Conservation (phyloP, 2,329 filamentous ascomycete genomes). For the Harringtonia aguacate region DNA sequence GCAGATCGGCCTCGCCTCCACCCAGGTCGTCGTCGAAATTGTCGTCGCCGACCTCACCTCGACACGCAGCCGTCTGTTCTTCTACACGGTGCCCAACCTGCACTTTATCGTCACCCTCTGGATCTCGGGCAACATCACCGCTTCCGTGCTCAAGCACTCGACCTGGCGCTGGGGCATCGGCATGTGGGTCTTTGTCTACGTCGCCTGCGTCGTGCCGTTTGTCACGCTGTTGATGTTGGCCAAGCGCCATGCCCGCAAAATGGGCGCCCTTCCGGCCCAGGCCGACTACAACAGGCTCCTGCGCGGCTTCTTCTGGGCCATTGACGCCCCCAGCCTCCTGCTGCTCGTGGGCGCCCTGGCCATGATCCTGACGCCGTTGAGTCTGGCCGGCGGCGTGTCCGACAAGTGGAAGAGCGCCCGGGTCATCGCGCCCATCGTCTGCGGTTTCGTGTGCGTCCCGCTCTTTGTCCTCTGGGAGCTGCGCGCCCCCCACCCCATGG, state of each 20-base stretch:
- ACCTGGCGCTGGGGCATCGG: conserved; percentile 52
- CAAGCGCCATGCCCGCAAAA: not conserved
- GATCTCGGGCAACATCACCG: conserved; percentile 50
- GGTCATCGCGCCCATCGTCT: conserved; percentile 22
- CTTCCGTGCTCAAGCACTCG: conserved; percentile 33
- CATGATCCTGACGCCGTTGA: conserved; percentile 28
- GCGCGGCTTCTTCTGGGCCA: not conserved
- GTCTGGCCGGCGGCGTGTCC: conserved; percentile 28
- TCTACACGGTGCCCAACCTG: conserved; percentile 37
- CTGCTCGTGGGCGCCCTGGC: not conserved
- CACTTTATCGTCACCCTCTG: conserved; percentile 52
- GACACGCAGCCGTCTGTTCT: too few relatives aligned
- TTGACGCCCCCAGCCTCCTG: not conserved
- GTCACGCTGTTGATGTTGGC: conserved; percentile 21
- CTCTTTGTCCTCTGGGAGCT: conserved; percentile 8
- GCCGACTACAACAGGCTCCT: too few relatives aligned
- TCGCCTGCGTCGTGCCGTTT: conserved; percentile 41
- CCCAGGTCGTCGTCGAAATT: too few relatives aligned
- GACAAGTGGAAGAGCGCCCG: conserved; percentile 24
- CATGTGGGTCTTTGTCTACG: conserved; percentile 52
- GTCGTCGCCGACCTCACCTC: too few relatives aligned
- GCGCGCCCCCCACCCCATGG: conserved; percentile 35
- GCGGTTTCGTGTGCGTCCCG: not conserved
- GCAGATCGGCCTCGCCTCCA: too few relatives aligned
- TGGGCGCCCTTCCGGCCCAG: not conserved